Evolutionary conservation across 495 filamentous ascomycete genomes (phyloP).

Genomic region (Annulohypoxylon bovei): DNA sequence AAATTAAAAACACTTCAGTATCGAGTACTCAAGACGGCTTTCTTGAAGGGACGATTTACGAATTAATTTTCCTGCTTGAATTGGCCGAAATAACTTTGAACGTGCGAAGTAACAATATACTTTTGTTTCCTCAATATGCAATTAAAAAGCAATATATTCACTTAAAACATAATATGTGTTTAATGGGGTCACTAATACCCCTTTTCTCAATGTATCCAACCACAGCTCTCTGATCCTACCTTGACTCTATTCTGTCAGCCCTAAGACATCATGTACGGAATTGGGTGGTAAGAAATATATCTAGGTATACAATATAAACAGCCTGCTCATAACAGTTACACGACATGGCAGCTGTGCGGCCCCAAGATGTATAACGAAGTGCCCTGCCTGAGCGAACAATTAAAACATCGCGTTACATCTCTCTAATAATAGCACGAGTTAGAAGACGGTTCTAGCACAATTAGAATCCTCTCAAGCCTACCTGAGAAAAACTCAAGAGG

Average conservation of each 20-base stretch:
- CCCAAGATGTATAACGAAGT: background rate
- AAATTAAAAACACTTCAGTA: background rate
- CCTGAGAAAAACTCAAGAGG: background rate
- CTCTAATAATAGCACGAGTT: background rate
- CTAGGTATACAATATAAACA: background rate
- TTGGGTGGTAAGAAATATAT: background rate
- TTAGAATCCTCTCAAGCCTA: too few species aligned
- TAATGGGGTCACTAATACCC: background rate
- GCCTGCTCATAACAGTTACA: slow-evolving; percentile 1
- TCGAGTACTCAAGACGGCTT: too few species aligned
- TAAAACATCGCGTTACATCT: background rate
- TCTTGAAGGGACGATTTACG: background rate
- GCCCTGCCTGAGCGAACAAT: background rate
- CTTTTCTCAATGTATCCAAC: background rate
- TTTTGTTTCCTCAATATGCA: background rate
- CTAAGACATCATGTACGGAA: background rate
- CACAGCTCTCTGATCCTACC: background rate
- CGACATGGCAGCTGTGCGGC: slow-evolving; percentile 3
- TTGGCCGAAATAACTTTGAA: background rate
- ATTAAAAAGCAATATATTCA: background rate
- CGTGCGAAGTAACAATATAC: background rate
- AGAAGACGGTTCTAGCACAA: too few species aligned
- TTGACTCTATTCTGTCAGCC: background rate
- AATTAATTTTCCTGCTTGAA: background rate
- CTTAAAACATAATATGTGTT: background rate